Base-by-base conservation (phyloP, 495 filamentous ascomycete genomes). In the Daldinia vernicosa region DNA sequence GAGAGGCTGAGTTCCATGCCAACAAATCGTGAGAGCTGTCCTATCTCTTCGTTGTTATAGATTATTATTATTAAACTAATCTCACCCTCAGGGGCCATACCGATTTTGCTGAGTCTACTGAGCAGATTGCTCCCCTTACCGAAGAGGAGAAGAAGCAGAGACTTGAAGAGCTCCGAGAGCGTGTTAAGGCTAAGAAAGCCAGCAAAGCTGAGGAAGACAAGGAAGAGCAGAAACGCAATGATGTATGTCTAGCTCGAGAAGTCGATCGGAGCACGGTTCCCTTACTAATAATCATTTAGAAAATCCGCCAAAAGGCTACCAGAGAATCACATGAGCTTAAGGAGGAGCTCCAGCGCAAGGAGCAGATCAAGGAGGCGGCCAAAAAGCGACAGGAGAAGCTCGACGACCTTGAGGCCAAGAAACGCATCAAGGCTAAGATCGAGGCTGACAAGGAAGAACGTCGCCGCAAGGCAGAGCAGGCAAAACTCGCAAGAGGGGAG, bases 61-160 rank as follows among this genome's bases (percentile, higher is more conserved):
- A 50, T 28, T 50, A 39, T 15, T 6, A 14, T 35, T 35, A 14
- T 9, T 70, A 76, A 43, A 72, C 67, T 58, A 39, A 61, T 12
- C 1, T 37, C 26, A 27, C 17, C 51, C 58, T 35, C 62, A 92
- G 89, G 4, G 89, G 91, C 52, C 95, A 99, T 80, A 84, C 86
- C n/a, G 90, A 98, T 75, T 99, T 99, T 77, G 87, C 91, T 14
- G 93, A 99, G 78, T 97, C 93, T 0, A 94, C 91, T 1, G 95
- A 97, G 70, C 93, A 95, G 74, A 88, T 98, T 61, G 89, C 91
- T 1, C 93, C 95, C 1, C 84, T 99, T 72, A 98, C 92, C 0
- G 93, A 94, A 66, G 94, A 97, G 70, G 91, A 99, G 82, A 97
- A 94, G 81, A 90, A 91, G 74, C 85, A 87, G 24, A 89, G 86